Conservation (phyloP, 441 rosid genomes). For the Bocquillonia castaneifolia region DNA sequence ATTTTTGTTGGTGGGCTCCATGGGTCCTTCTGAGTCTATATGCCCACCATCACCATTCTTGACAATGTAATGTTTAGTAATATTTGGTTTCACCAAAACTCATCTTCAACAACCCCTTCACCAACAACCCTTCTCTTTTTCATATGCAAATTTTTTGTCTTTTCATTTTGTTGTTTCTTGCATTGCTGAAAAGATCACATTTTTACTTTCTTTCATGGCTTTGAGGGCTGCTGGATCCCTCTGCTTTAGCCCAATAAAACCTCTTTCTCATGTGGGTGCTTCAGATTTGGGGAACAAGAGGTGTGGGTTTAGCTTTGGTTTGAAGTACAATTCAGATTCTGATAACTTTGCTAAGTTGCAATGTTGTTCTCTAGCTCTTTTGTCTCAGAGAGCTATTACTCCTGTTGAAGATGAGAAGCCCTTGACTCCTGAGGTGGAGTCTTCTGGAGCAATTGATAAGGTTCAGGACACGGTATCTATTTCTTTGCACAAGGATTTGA, state of each 20-base stretch:
- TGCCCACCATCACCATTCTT: constrained; percentile 6
- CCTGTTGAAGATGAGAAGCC: constrained; percentile 62
- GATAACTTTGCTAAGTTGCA: constrained; percentile 34
- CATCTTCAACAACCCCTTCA: constrained; percentile 21
- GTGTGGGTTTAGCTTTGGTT: constrained; percentile 34
- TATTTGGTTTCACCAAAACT: constrained; percentile 28
- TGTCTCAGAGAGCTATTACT: constrained; percentile 44
- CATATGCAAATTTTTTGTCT: background rate
- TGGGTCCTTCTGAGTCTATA: constrained; percentile 19
- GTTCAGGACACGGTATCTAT: constrained; percentile 32
- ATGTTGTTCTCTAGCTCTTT: constrained; percentile 36
- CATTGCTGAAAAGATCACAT: constrained; percentile 20
- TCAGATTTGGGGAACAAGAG: constrained; percentile 35
- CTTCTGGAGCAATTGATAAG: constrained; percentile 43
- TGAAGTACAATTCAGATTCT: constrained; percentile 22
- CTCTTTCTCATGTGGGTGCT: constrained; percentile 28
- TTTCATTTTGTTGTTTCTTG: constrained; percentile 5
- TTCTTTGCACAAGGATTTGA: constrained; percentile 60
- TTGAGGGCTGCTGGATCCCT: constrained; percentile 41
- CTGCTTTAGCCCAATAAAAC: constrained; percentile 42
- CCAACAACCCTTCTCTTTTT: constrained; percentile 12
- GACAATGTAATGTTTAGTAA: constrained; percentile 26
- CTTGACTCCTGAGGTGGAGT: constrained; percentile 33
- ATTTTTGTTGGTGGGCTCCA: constrained; percentile 13
- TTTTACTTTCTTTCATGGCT: constrained; percentile 39